Conservation (phyloP, 2,329 filamentous ascomycete genomes). For the Fusarium haematococcum region DNA sequence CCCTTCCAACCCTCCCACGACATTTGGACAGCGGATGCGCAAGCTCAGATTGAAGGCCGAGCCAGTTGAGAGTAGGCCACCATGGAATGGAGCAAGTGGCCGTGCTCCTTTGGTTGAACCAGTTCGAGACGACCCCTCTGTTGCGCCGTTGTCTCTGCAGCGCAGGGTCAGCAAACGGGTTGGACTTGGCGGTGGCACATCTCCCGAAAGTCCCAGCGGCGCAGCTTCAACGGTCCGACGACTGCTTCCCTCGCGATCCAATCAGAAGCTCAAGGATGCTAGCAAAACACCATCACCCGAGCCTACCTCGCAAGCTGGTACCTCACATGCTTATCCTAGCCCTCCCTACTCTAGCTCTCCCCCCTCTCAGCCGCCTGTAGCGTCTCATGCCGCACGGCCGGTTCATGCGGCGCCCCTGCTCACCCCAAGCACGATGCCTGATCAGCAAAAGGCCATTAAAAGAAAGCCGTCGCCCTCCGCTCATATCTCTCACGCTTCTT, state of each 20-base stretch:
- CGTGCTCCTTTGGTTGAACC: constrained; percentile 73
- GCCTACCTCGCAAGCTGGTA: constrained; percentile 21
- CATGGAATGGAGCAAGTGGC: constrained; percentile 81
- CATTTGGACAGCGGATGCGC: constrained; percentile 51
- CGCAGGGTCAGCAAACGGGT: constrained; percentile 61
- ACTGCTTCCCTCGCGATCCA: constrained; percentile 50
- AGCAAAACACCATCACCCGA: constrained; percentile 41
- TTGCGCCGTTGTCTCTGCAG: constrained; percentile 68
- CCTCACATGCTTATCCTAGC: constrained; percentile 48
- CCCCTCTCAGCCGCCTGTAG: constrained; percentile 23
- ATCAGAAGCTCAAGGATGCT: constrained; percentile 47
- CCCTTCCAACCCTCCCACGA: constrained; percentile 42
- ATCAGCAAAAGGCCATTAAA: constrained; percentile 55
- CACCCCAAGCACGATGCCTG: constrained; percentile 37
- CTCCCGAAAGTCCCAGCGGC: constrained; percentile 52
- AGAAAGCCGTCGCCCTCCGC: constrained; percentile 58
- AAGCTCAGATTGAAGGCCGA: constrained; percentile 52
- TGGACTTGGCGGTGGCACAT: constrained; percentile 41
- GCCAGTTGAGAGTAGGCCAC: constrained; percentile 60
- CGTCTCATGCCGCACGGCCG: constrained; percentile 14
- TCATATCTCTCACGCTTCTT: constrained; percentile 45
- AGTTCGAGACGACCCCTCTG: constrained; percentile 69
- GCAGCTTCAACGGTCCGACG: constrained; percentile 50
- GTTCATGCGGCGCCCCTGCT: constrained; percentile 41
- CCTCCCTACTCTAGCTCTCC: constrained; percentile 48